Conservation (phyloP, 2,329 filamentous ascomycete genomes). For the Chrysoporthe deuterocubensis region DNA sequence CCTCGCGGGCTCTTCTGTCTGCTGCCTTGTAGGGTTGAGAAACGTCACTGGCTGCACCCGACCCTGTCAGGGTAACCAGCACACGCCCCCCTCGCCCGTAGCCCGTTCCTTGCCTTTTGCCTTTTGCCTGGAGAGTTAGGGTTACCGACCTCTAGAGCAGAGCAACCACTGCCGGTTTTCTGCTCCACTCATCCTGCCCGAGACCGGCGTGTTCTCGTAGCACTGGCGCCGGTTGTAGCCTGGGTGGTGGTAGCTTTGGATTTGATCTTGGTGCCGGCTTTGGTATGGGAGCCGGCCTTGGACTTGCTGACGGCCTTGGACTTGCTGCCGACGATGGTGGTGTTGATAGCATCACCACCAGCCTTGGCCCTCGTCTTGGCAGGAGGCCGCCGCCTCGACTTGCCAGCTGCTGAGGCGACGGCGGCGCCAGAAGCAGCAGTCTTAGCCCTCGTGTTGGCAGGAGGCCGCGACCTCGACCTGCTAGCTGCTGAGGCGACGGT, state of each 20-base stretch:
- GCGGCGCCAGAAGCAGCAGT: too few relatives aligned
- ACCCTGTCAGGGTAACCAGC: not conserved
- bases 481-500: too few relatives aligned
- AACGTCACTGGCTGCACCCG: not conserved
- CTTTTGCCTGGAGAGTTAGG: too few relatives aligned
- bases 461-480: too few relatives aligned
- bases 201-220: not conserved
- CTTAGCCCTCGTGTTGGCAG: too few relatives aligned
- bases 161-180: too few relatives aligned
- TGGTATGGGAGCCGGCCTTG: not conserved
- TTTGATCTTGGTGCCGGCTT: too few relatives aligned
- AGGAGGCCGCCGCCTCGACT: too few relatives aligned
- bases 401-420: too few relatives aligned
- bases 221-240: not conserved
- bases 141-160: too few relatives aligned
- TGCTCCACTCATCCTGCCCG: not conserved
- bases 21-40: not conserved
- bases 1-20: not conserved
- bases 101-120: not conserved
- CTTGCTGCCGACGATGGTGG: not conserved
- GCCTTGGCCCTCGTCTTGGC: not conserved
- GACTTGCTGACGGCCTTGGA: not conserved
- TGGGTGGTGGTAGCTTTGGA: too few relatives aligned
- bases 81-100: not conserved
- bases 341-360: not conserved